Evolutionary conservation across 768 basidiomycete species (phyloP).

Genomic region (Trametes cinnabarina): DNA sequence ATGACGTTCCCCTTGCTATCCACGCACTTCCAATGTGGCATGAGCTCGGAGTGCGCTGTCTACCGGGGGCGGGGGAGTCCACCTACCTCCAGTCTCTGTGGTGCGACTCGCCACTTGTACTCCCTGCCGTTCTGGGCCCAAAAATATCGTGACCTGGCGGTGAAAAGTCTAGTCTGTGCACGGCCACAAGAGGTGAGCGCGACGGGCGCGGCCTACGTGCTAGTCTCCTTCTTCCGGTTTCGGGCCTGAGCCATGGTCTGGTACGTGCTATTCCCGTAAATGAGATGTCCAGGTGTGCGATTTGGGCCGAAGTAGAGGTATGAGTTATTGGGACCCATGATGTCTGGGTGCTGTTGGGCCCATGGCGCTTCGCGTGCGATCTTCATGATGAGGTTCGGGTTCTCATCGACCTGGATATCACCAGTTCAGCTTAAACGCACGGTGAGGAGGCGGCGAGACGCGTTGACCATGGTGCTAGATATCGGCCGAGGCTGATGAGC

Average conservation of each 20-base stretch:
- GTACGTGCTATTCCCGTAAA: constrained; percentile 63
- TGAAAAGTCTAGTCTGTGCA: not conserved
- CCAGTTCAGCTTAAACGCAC: not conserved
- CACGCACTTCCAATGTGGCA: constrained; percentile 46
- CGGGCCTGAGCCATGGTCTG: constrained; percentile 56
- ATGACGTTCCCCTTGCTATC: constrained; percentile 55
- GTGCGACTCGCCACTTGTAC: constrained; percentile 71
- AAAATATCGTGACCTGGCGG: constrained; percentile 71
- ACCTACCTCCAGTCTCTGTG: constrained; percentile 68
- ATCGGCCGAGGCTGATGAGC: constrained; percentile 6
- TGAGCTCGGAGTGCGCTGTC: constrained; percentile 6
- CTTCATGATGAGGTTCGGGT: constrained; percentile 61
- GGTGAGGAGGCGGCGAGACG: not conserved
- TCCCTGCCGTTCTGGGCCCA: constrained; percentile 64
- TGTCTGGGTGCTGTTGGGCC: constrained; percentile 62
- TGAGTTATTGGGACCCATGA: constrained; percentile 80
- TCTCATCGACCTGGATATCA: constrained; percentile 47
- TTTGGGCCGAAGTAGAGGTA: constrained; percentile 75
- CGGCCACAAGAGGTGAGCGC: not conserved
- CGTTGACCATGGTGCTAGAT: constrained; percentile 17
- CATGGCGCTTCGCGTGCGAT: constrained; percentile 64
- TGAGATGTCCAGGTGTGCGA: constrained; percentile 57
- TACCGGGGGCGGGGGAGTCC: not conserved
- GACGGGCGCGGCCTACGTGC: constrained; percentile 48
- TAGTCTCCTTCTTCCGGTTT: constrained; percentile 56